A percentile compares a stretch with the other conserved stretches of the same genome.
Evolutionary conservation across 108 stramenopile species (phyloP).

Genomic region (Fistulifera pelliculosa): DNA sequence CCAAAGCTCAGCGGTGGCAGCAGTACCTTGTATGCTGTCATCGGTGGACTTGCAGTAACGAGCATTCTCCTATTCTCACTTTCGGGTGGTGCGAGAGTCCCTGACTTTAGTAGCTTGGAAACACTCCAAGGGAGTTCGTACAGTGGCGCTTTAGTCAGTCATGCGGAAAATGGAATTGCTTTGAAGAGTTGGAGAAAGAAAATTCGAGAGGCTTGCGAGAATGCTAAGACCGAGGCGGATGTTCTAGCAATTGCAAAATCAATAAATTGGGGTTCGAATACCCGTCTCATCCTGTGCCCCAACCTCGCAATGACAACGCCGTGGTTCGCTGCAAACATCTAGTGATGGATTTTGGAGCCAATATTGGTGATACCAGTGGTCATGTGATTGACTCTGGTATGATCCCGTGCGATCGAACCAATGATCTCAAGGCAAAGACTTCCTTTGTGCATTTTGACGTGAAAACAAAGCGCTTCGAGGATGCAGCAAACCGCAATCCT

Average conservation of each 20-base stretch:
- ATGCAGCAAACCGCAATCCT: conserved; percentile 1
- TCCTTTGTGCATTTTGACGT: conserved; percentile 8
- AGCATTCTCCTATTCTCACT: too few species aligned
- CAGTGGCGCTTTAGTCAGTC: too few species aligned
- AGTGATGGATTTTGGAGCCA: conserved; percentile 36
- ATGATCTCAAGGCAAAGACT: not conserved
- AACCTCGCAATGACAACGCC: not conserved
- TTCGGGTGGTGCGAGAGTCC: too few species aligned
- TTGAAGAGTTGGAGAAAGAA: not conserved
- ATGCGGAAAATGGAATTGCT: not conserved
- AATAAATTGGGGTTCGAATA: not conserved
- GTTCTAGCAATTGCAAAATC: not conserved
- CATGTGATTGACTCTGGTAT: conserved; percentile 26
- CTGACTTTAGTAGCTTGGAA: too few species aligned
- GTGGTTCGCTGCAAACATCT: conserved; percentile 12
- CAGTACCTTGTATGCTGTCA: too few species aligned
- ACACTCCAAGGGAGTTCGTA: too few species aligned
- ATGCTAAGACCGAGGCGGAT: not conserved
- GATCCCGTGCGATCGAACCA: conserved; percentile 16
- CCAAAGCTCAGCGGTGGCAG: too few species aligned
- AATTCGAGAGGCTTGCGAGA: not conserved
- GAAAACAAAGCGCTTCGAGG: not conserved
- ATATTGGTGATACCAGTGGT: conserved; percentile 30
- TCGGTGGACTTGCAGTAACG: too few species aligned
- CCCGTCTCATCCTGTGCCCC: not conserved